These are phyloP conservation scores for Podospora pseudoanserina DNA, from an alignment of 495 filamentous ascomycete species.

Conservation along the genomic window DNA sequence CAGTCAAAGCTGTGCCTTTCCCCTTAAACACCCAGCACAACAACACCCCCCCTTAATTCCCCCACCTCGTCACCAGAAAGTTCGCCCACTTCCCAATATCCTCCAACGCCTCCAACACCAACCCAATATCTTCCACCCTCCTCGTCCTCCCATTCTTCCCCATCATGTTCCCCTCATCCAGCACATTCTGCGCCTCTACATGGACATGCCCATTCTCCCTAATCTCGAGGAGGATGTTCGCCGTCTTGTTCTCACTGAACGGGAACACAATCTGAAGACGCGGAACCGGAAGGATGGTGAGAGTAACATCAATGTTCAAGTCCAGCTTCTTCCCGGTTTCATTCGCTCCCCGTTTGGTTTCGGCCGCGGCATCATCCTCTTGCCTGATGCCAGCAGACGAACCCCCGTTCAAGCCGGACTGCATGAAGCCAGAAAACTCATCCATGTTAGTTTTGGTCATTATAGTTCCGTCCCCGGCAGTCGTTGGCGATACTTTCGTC, in stretches of 20 bases:
- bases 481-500: not conserved
- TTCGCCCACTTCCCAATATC: slow-evolving; percentile 60
- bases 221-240: slow-evolving; percentile 55
- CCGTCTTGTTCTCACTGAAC: slow-evolving; percentile 35
- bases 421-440: not conserved
- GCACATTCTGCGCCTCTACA: slow-evolving; percentile 41
- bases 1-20: no score
- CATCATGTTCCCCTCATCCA: slow-evolving; percentile 27
- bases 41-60: not conserved
- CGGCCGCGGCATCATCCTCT: not conserved
- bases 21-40: no score
- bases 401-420: not conserved
- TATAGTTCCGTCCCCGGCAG: slow-evolving; percentile 21
- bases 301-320: slow-evolving; percentile 47
- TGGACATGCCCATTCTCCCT: slow-evolving; percentile 58
- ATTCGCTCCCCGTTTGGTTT: not conserved
- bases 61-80: slow-evolving; percentile 41
- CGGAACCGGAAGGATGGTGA: slow-evolving; percentile 46
- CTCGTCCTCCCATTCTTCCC: slow-evolving; percentile 24
- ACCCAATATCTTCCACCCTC: slow-evolving; percentile 32
- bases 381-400: not conserved
- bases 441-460: slow-evolving; percentile 10
- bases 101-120: slow-evolving; percentile 38
- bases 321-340: not conserved
- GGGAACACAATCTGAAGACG: slow-evolving; percentile 51